Percentiles rank a stretch among this genome's conserved stretches.
phyloP scores from a whole-genome alignment of 2,329 filamentous ascomycete species.

The Ceratocystis variospora region DNA sequence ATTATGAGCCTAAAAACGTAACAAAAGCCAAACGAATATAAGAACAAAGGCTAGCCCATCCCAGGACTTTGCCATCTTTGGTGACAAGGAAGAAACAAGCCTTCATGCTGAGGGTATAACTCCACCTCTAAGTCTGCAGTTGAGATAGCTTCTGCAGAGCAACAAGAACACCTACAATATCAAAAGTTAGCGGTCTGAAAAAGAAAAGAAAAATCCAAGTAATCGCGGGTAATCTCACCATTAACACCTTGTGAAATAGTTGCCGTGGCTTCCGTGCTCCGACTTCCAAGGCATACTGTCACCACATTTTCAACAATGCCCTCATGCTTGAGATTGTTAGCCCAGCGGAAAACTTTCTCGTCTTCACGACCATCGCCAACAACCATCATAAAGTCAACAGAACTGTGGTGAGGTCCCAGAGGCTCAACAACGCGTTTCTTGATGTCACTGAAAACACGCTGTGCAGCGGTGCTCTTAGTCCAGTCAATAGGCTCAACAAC shows the following conservation, averaged over 20 bases:
- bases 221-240: conserved; percentile 41
- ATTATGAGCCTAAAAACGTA: neutral
- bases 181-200: neutral
- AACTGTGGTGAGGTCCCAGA: conserved; percentile 24
- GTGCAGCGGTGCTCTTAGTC: conserved; percentile 75
- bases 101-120: neutral
- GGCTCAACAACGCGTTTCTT: conserved; percentile 15
- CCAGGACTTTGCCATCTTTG: neutral
- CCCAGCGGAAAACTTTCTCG: conserved; percentile 89
- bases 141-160: conserved; percentile 32
- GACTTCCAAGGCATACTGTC: conserved; percentile 73
- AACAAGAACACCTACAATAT: conserved; percentile 29
- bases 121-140: conserved; percentile 16
- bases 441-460: conserved; percentile 50
- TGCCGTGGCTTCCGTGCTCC: conserved; percentile 75
- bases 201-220: conserved; percentile 7
- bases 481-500: conserved; percentile 75
- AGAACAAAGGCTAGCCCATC: neutral
- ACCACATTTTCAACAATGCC: conserved; percentile 53
- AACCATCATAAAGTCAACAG: conserved; percentile 75
- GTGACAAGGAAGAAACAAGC: neutral
- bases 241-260: conserved; percentile 86
- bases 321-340: conserved; percentile 55
- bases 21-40: neutral
- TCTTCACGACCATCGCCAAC: conserved; percentile 86